These are phyloP conservation scores for Ochetophila trinervis DNA, from an alignment of 306 rosid genomes.

Conservation along the genomic window DNA sequence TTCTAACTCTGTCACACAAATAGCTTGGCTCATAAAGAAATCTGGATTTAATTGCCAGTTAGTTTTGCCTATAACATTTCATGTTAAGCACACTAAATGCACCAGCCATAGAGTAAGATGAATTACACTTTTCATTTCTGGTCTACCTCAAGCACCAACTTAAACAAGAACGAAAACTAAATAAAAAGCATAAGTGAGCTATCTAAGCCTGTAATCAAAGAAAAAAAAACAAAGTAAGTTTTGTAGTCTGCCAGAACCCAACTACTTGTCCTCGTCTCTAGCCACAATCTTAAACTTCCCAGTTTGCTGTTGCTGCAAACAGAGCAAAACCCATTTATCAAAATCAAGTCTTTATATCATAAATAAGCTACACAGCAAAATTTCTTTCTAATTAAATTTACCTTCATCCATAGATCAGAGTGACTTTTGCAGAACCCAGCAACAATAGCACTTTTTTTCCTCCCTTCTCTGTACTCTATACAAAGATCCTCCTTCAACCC, in stretches of 20 bases:
- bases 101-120: too few relatives aligned
- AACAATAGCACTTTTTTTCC: slow-evolving; percentile 56
- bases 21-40: too few relatives aligned
- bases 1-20: too few relatives aligned
- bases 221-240: background rate
- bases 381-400: slow-evolving; percentile 2
- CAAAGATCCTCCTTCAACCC: slow-evolving; percentile 66
- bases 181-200: background rate
- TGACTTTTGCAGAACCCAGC: slow-evolving; percentile 79
- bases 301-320: slow-evolving; percentile 76
- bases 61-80: too few relatives aligned
- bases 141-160: background rate
- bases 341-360: background rate
- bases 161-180: background rate
- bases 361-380: background rate
- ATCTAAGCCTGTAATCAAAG: background rate
- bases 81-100: too few relatives aligned
- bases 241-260: background rate
- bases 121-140: background rate
- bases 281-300: slow-evolving; percentile 92
- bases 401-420: slow-evolving; percentile 67
- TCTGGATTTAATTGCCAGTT: too few relatives aligned
- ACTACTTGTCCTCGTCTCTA: slow-evolving; percentile 33
- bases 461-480: slow-evolving; percentile 64
- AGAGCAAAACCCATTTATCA: slow-evolving; percentile 16